phyloP scores from a whole-genome alignment of 805 yeast genomes.

The Spathaspora sp. region DNA sequence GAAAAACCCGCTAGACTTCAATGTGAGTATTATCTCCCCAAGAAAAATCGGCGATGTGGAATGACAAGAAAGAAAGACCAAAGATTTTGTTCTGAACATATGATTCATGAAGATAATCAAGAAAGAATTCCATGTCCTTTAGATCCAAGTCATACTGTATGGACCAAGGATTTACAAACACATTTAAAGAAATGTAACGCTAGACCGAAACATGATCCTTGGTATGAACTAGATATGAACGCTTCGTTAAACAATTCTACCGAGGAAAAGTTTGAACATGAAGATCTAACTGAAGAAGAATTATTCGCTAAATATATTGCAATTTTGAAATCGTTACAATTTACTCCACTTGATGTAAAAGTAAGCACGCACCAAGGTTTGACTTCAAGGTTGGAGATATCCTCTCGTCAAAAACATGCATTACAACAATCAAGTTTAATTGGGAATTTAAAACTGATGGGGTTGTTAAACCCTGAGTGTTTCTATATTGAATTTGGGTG shows the following conservation, averaged over 20 bases:
- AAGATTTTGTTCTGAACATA: constrained; percentile 63
- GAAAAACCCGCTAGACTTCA: constrained; percentile 8
- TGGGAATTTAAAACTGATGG: constrained; percentile 51
- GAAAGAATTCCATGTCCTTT: constrained; percentile 69
- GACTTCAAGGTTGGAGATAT: constrained; percentile 40
- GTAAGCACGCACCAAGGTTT: constrained; percentile 27
- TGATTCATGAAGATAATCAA: constrained; percentile 19
- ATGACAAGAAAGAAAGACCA: constrained; percentile 52
- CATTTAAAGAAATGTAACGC: constrained; percentile 66
- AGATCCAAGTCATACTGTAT: constrained; percentile 71
- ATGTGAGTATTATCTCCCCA: constrained; percentile 48
- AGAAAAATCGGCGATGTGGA: constrained; percentile 56
- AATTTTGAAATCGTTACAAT: constrained; percentile 10
- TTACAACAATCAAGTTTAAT: constrained; percentile 78
- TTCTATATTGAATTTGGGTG: constrained; percentile 81
- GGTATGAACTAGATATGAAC: constrained; percentile 53
- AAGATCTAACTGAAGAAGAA: constrained; percentile 8
- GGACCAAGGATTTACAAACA: constrained; percentile 50
- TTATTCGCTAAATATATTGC: constrained; percentile 16
- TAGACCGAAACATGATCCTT: constrained; percentile 39
- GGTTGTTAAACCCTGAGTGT: constrained; percentile 31
- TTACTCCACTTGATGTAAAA: constrained; percentile 15
- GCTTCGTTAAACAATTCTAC: background rate
- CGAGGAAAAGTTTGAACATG: constrained; percentile 3
- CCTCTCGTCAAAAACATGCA: constrained; percentile 69